Conservation (phyloP, 257 asterid genomes). For the Paulownia fortunei region DNA sequence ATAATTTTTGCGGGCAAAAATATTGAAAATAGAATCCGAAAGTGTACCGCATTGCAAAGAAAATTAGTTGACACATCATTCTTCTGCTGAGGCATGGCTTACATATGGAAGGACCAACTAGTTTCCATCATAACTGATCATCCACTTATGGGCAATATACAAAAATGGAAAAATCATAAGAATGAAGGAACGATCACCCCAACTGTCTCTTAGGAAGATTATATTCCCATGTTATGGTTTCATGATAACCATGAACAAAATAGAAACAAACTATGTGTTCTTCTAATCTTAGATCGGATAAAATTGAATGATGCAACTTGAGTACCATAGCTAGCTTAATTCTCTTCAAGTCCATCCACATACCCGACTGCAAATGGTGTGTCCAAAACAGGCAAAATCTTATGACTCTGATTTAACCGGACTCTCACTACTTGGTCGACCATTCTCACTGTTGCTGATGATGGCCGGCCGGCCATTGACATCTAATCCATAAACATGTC, state of each 20-base stretch:
- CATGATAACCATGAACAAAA: background rate
- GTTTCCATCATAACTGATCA: background rate
- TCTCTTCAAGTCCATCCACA: too few species aligned
- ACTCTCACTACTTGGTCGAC: conserved; percentile 20
- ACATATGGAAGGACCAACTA: too few species aligned
- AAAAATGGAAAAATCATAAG: background rate
- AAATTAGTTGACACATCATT: too few species aligned
- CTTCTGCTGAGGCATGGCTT: too few species aligned
- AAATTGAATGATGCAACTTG: background rate
- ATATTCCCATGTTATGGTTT: background rate
- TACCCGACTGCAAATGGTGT: background rate
- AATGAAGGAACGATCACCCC: background rate
- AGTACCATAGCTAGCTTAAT: too few species aligned
- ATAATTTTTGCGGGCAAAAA: too few species aligned
- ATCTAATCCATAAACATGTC: conserved; percentile 65
- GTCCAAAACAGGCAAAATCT: background rate
- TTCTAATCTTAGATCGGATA: background rate
- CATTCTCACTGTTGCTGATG: conserved; percentile 40
- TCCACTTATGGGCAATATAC: background rate
- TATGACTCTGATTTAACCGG: background rate
- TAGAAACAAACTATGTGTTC: background rate
- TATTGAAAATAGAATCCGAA: too few species aligned
- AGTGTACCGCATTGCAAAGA: too few species aligned
- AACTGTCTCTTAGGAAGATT: background rate
- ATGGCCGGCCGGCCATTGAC: conserved; percentile 46